Percentiles rank a stretch among this genome's conserved stretches.
These are phyloP conservation scores for Penicillium waksmanii DNA, from an alignment of 495 filamentous ascomycete species.

Conservation along the genomic window DNA sequence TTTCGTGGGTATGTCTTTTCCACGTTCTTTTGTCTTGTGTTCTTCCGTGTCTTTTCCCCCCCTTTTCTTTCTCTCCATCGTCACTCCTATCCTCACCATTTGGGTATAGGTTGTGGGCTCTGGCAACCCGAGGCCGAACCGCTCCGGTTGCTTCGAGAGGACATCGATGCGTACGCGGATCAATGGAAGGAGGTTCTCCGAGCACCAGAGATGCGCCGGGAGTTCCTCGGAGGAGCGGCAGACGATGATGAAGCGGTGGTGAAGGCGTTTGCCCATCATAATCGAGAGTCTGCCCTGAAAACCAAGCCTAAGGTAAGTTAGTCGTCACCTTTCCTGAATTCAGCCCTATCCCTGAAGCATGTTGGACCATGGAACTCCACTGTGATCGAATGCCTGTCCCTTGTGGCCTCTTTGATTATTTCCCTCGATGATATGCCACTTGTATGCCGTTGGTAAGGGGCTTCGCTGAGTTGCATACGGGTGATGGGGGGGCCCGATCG, in stretches of 20 bases:
- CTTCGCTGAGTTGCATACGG: background rate
- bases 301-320: conserved; percentile 79
- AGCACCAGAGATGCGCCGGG: conserved; percentile 57
- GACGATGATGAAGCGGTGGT: conserved; percentile 63
- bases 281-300: conserved; percentile 75
- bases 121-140: conserved; percentile 72
- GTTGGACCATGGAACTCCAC: background rate
- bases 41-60: conserved; percentile 3
- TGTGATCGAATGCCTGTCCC: background rate
- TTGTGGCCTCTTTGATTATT: background rate
- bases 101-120: conserved; percentile 68
- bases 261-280: conserved; percentile 67
- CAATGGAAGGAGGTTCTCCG: conserved; percentile 68
- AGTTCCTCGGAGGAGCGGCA: conserved; percentile 62
- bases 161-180: conserved; percentile 70
- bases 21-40: conserved; percentile 6
- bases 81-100: conserved; percentile 20
- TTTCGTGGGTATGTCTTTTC: conserved; percentile 60
- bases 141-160: conserved; percentile 66
- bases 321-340: conserved; percentile 1
- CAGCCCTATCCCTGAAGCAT: background rate
- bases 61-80: background rate
- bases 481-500: background rate
- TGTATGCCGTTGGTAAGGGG: background rate
- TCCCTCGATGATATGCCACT: background rate